These are phyloP conservation scores for Colletotrichum noveboracense DNA, from an alignment of 2,329 filamentous ascomycete species.

Conservation along the genomic window DNA sequence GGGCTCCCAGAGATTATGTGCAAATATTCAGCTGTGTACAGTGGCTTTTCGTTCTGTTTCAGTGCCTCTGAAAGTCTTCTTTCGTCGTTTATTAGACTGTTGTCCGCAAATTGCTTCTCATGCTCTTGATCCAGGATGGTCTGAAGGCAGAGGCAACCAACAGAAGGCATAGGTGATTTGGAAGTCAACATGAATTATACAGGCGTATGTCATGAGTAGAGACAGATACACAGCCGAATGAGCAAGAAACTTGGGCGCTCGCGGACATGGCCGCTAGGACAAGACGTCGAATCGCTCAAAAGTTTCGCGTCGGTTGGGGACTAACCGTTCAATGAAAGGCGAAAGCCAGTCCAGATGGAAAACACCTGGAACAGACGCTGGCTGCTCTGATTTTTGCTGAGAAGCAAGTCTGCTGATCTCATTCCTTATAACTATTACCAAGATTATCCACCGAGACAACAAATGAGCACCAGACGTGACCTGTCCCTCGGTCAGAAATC, in stretches of 20 bases:
- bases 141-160: too few relatives aligned
- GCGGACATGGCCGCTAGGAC: background rate
- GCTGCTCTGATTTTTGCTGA: too few relatives aligned
- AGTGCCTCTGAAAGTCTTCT: too few relatives aligned
- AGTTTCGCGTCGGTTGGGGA: background rate
- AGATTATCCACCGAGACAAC: background rate
- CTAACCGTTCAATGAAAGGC: background rate
- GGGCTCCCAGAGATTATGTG: too few relatives aligned
- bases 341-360: background rate
- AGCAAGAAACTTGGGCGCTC: background rate
- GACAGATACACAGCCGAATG: background rate
- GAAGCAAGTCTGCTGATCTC: too few relatives aligned
- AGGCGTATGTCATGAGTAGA: background rate
- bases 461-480: background rate
- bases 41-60: too few relatives aligned
- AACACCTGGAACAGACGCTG: rapidly evolving
- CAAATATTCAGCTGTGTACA: too few relatives aligned
- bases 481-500: background rate
- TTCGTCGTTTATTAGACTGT: too few relatives aligned
- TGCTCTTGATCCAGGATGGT: too few relatives aligned
- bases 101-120: too few relatives aligned
- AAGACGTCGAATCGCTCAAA: background rate
- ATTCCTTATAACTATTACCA: background rate
- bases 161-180: too few relatives aligned
- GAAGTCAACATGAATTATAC: background rate